These are phyloP conservation scores for Dentipellis fragilis DNA, from an alignment of 768 basidiomycete genomes.

Conservation along the genomic window DNA sequence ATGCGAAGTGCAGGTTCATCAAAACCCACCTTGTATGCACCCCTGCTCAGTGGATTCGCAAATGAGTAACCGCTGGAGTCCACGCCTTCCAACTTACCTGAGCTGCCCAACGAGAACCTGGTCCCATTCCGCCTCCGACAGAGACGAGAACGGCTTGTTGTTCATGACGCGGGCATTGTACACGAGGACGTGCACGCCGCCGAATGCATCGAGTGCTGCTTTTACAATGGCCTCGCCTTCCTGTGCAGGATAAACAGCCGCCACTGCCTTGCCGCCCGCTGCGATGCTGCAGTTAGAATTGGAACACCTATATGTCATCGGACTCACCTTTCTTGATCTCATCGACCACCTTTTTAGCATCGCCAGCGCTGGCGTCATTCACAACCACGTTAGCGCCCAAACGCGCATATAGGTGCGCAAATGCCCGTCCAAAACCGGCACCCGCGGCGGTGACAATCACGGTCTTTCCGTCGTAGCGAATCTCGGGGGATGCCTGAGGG, in stretches of 20 bases:
- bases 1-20: neutral
- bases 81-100: slow-evolving; percentile 24
- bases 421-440: slow-evolving; percentile 85
- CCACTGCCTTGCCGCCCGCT: slow-evolving; percentile 85
- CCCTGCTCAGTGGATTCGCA: slow-evolving; percentile 26
- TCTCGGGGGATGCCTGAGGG: slow-evolving; percentile 51
- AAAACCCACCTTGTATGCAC: slow-evolving; percentile 70
- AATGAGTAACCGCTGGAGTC: neutral
- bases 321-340: slow-evolving; percentile 69
- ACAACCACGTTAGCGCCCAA: slow-evolving; percentile 96
- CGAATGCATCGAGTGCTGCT: slow-evolving; percentile 77
- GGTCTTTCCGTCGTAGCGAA: slow-evolving; percentile 84
- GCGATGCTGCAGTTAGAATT: neutral
- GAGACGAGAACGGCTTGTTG: slow-evolving; percentile 84
- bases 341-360: slow-evolving; percentile 74
- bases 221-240: slow-evolving; percentile 89
- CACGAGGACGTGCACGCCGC: slow-evolving; percentile 76
- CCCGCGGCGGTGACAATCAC: slow-evolving; percentile 93
- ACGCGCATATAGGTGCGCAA: slow-evolving; percentile 84
- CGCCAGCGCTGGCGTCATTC: slow-evolving; percentile 88
- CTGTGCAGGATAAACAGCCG: slow-evolving; percentile 81
- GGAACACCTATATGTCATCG: neutral
- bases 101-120: slow-evolving; percentile 83
- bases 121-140: slow-evolving; percentile 94
- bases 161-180: slow-evolving; percentile 92